Evolutionary conservation across 179 eudicot species (phyloP), one percentile per base, ranked within the genome.

Genomic region (Silene coronaria): DNA sequence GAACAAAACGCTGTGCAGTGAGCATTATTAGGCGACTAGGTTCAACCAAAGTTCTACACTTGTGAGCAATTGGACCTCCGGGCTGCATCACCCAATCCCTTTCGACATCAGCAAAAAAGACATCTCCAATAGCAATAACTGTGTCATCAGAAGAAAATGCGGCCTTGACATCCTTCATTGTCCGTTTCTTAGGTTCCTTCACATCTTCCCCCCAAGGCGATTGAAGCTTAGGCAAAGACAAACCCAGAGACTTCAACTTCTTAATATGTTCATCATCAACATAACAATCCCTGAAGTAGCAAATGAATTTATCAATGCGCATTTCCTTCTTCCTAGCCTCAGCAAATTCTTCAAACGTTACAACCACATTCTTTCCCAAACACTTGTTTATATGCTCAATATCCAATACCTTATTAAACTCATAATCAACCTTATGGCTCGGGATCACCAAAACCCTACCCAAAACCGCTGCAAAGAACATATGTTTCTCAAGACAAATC

Each of bases 401-500:
- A 82, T 93, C 98, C 70, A 96, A 83, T 14, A 93, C 94, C 17
- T 79, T 82, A 34, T 70, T 80, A 30, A 83, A 96, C 82, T 93
- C 88, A 59, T 85, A 96, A 86, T 96, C 99, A 76, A 91, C 84
- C 81, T 90, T 91, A n/a, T 93, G 69, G 74, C 97, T 96, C 0
- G 99, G 99, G 48, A 96, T 82, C 12, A 96, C 91, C 77, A 96
- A 84, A 70, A 96, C 70, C 42, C 99, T 87, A 24, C 84, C 84
- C 78, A 96, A 86, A 34, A 93, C 51, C 24, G 99, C 97, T 0
- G 98, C 99, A 69, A 96, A 96, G 57, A 96, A 96, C 96, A 96
- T 96, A 83, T 96, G 97, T 82, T 96, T 96, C 88, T 96, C 99
- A 60, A 96, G 71, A 73, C 99, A 96, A 76, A 96, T 91, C 88